Base-by-base conservation (phyloP, 305 asterid species). In the Fraxinus baroniana region DNA sequence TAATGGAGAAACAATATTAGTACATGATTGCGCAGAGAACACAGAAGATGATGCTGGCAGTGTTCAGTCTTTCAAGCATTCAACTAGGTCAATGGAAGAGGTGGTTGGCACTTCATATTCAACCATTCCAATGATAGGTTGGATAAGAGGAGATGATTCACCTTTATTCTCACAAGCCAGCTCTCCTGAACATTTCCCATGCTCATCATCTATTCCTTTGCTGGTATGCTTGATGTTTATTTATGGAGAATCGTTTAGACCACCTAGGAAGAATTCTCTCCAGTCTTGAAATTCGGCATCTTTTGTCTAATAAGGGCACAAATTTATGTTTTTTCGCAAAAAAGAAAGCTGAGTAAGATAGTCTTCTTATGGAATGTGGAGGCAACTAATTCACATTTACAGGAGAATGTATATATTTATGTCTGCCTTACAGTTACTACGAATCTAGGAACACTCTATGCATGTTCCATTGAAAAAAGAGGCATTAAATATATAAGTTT, bases 181-280 rank as follows among this genome's bases (percentile, higher is more conserved):
- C 78, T 81, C 78, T 41, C 87, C 80, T 5, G 82, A 80, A 83
- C 83, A 84, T 86, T 79, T 87, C 74, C 82, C 85, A 66, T 52
- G 82, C 78, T 83, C 91, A 28, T 80, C 89, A 33, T 87, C 93
- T 57, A 85, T 81, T 82, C 82, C 84, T 87, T 86, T 91, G 74
- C 85, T 78, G 93, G 97, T 91, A 93, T 46, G 92, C 85, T 80
- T 82, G 72, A 70, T 78, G 81, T 83, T 72, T 82, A 33, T 82
- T 81, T 79, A 7, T 76, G 76, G 71, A 85, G 70, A 57, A 76
- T 66, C 24, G 74, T 80, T 76, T 81, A 75, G 76, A 24, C 28
- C 78, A 78, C 35, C 77, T 30, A 35, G 7, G 37, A 60, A 75
- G 37, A 77, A 55, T 44, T 79, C 75, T 73, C 36, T 33, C 28